Evolutionary conservation across 2,329 filamentous ascomycete genomes (phyloP).

Genomic region (Trichothecium roseum): DNA sequence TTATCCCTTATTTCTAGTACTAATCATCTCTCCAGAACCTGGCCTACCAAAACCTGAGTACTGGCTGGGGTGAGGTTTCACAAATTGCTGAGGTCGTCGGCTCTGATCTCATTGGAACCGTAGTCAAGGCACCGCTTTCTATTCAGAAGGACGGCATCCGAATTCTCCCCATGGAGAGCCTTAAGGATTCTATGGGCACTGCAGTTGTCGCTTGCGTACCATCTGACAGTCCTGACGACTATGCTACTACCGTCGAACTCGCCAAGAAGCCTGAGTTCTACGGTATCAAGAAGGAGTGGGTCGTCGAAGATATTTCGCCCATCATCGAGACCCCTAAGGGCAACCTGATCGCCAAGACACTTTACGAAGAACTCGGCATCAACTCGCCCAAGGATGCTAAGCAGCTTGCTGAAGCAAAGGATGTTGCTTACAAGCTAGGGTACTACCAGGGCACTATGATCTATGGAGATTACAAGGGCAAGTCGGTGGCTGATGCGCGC

Average conservation of each 20-base stretch:
- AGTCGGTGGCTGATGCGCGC: conserved; percentile 79
- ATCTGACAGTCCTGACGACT: conserved; percentile 90
- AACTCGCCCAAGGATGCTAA: conserved; percentile 90
- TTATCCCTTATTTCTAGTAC: too few species aligned
- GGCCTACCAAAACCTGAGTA: conserved; percentile 84
- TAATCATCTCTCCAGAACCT: conserved; percentile 50
- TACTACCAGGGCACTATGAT: conserved; percentile 93
- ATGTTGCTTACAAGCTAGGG: conserved; percentile 91
- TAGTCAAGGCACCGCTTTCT: conserved; percentile 82
- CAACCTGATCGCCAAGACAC: conserved; percentile 68
- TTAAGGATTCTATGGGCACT: conserved; percentile 87
- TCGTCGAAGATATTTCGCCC: conserved; percentile 76
- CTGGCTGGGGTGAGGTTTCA: conserved; percentile 63
- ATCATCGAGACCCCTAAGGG: conserved; percentile 89
- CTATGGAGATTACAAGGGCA: conserved; percentile 77
- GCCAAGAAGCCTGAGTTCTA: conserved; percentile 95
- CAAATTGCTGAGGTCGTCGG: conserved; percentile 68
- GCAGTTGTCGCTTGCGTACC: conserved; percentile 94
- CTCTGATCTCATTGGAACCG: conserved; percentile 73
- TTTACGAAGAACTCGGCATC: conserved; percentile 93
- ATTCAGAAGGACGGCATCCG: conserved; percentile 74
- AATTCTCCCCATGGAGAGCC: conserved; percentile 90
- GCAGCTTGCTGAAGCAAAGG: conserved; percentile 84
- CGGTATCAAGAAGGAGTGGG: conserved; percentile 94
- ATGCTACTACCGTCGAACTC: conserved; percentile 76